Base-by-base conservation (phyloP, 2,329 filamentous ascomycete genomes). In the Colletotrichum agaves region DNA sequence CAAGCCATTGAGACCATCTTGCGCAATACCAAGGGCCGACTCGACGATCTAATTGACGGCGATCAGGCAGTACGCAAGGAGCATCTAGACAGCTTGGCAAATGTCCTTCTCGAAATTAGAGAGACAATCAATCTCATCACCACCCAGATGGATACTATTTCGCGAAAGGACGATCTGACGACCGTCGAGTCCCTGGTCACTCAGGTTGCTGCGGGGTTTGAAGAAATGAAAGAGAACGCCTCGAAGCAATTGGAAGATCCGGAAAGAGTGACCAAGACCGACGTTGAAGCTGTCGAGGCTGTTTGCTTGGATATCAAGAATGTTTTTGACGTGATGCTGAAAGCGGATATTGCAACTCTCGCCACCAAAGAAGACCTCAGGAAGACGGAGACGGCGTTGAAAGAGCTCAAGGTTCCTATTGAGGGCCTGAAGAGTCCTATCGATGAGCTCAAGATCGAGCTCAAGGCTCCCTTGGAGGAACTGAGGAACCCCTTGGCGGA, bases 1-100 rank as follows among this genome's bases (percentile, higher is more conserved):
- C 89, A 95, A 69, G 93, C 93, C 11, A 94, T 98, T 66, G 95
- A 98, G 78, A 97, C 92, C 0, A 89, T 98, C 55, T 85, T 98
- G 12, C 89, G 91, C 46, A 97, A 97, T 76, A 94, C 94, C 35
- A 98, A 98, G 77, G 89, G 91, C 5, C 92, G 92, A 52, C 83
- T 98, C 10, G 95, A 98, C 66, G 94, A 97, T 67, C 78, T 88
- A 19, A 87, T 97, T 56, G 87, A 94, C 57, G 86, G 89, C 3
- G 91, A 94, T 37, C 89, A 92, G 64, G 83, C 88, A 2, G 89
- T 94, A 10, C 84, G 85, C 62, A 90, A 89, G 73, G 88, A 90
- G 37, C 87, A 91, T 60, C 78, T 91, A 27, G 88, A 91, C 70
- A 83, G 86, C 1, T 83, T 95, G 3, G 92, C 96, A 73, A 77